These are phyloP conservation scores for Xylaria sp. DNA, from an alignment of 2,329 filamentous ascomycete species.

Conservation along the genomic window DNA sequence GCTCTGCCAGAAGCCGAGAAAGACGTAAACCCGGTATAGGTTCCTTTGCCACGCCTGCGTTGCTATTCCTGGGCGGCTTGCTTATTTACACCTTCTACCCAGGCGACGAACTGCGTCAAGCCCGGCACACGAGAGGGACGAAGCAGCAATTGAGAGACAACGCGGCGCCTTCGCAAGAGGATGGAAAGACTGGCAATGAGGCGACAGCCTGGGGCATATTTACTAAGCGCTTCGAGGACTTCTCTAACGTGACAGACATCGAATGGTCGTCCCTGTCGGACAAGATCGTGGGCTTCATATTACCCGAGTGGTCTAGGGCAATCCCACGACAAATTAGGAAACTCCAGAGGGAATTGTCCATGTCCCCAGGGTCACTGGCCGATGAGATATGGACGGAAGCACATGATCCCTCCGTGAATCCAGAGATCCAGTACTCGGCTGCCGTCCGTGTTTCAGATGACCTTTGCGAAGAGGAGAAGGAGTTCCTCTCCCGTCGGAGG, in stretches of 20 bases:
- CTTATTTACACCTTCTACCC: slow-evolving; percentile 56
- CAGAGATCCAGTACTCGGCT: slow-evolving; percentile 86
- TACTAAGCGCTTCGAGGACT: slow-evolving; percentile 59
- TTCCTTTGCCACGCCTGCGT: slow-evolving; percentile 46
- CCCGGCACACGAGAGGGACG: slow-evolving; percentile 37
- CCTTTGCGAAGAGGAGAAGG: slow-evolving; percentile 84
- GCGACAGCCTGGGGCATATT: slow-evolving; percentile 62
- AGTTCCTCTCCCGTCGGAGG: slow-evolving; percentile 76
- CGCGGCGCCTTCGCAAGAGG: slow-evolving; percentile 32
- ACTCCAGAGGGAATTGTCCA: slow-evolving; percentile 86
- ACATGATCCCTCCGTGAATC: slow-evolving; percentile 83
- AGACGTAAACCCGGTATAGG: slow-evolving; percentile 45
- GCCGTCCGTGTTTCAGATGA: slow-evolving; percentile 83
- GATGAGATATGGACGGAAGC: slow-evolving; percentile 95
- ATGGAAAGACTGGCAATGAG: slow-evolving; percentile 34
- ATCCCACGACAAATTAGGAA: slow-evolving; percentile 83
- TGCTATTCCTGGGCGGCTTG: slow-evolving; percentile 51
- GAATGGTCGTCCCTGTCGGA: slow-evolving; percentile 68
- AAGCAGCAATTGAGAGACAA: slow-evolving; percentile 33
- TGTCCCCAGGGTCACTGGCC: slow-evolving; percentile 87
- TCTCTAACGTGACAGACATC: slow-evolving; percentile 65
- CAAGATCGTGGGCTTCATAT: slow-evolving; percentile 74
- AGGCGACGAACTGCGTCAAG: slow-evolving; percentile 50
- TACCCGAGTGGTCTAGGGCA: slow-evolving; percentile 84
- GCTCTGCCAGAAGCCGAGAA: slow-evolving; percentile 37